Base-by-base conservation (phyloP, 371 early-diverging fungal genomes). In the Syncephalastrum monosporum region DNA sequence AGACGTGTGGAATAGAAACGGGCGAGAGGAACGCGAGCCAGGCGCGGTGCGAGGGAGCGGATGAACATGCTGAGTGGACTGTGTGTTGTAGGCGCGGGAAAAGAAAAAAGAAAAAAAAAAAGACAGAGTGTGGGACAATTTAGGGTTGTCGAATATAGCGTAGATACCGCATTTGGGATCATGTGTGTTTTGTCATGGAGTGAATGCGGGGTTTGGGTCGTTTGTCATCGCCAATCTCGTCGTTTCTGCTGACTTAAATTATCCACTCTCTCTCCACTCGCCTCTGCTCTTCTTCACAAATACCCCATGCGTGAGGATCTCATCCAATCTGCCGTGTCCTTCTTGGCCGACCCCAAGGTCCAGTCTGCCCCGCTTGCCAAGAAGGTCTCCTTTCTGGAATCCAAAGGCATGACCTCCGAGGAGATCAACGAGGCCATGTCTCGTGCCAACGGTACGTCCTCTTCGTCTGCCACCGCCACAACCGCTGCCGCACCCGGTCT, bases 391-490 rank as follows among this genome's bases (percentile, higher is more conserved):
- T 99, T 99, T 69, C 82, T 99, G 43, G 95, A 97, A 69, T 86
- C 90, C 38, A 99, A 99, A 78, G 98, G 98, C 2, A 77, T 99
- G 67, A 92, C 93, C 16, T 72, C 85, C 7, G 90, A 84, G 16
- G 99, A 99, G 72, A 96, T 99, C 57, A 90, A 97, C 60, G 90
- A 85, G 49, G 99, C 99, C 15, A 74, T 98, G 72, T 69, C 79
- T 19, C 79, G 88, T 47, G 83, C 81, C 13, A 82, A 74, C 55
- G 82, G 80, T 21, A 72, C 77, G 29, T 45, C 58, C 23, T 15
- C 69, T 16, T 50, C 56, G 23, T 13, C 50, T 14, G 38, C 48
- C 25, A 16, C 51, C 46, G 27, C 75, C n/a, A 42, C 77, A 27
- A 53, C 77, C 12, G 41, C 68, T 3, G 56, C 72, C 10, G 33